Evolutionary conservation across 345 rosid genomes (phyloP).

Genomic region (Anastatica hierochuntica): DNA sequence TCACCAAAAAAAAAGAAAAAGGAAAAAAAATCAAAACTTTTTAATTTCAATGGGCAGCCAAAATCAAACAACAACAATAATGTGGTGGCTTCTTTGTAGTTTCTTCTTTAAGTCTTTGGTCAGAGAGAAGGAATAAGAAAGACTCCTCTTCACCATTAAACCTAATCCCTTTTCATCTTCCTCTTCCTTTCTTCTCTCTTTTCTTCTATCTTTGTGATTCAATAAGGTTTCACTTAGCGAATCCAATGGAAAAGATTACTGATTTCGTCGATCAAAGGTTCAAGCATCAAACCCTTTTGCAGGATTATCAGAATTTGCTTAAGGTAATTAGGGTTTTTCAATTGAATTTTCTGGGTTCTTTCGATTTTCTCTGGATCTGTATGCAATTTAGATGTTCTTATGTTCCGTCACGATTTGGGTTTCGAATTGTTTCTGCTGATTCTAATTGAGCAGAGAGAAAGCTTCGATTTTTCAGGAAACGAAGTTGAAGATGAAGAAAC

Average conservation of each 20-base stretch:
- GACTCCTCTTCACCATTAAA: constrained; percentile 35
- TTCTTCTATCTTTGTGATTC: not conserved
- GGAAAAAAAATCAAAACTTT: constrained; percentile 10
- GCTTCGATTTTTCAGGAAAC: constrained; percentile 47
- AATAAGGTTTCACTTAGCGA: not conserved
- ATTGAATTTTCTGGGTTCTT: too few relatives aligned
- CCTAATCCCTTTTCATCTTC: constrained; percentile 31
- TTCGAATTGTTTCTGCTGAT: constrained; percentile 1
- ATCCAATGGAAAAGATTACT: constrained; percentile 42
- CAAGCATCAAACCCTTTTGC: constrained; percentile 46
- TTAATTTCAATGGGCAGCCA: constrained; percentile 19
- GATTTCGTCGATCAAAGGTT: constrained; percentile 34
- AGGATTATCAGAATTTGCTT: constrained; percentile 39
- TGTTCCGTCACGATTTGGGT: constrained; percentile 9
- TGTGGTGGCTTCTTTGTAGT: constrained; percentile 78
- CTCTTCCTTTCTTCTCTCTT: constrained; percentile 7
- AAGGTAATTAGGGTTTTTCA: constrained; percentile 40
- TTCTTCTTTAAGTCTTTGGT: constrained; percentile 72
- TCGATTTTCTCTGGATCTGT: constrained; percentile 33
- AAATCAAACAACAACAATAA: constrained; percentile 32
- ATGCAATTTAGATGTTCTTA: constrained; percentile 1
- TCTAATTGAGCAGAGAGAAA: not conserved
- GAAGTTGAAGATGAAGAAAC: constrained; percentile 36
- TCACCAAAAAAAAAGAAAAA: not conserved
- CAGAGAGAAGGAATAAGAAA: constrained; percentile 52